Evolutionary conservation across 1,284 basidiomycete species (phyloP), one percentile per base, ranked within the genome.

Genomic region (Trichosporon asahii): DNA sequence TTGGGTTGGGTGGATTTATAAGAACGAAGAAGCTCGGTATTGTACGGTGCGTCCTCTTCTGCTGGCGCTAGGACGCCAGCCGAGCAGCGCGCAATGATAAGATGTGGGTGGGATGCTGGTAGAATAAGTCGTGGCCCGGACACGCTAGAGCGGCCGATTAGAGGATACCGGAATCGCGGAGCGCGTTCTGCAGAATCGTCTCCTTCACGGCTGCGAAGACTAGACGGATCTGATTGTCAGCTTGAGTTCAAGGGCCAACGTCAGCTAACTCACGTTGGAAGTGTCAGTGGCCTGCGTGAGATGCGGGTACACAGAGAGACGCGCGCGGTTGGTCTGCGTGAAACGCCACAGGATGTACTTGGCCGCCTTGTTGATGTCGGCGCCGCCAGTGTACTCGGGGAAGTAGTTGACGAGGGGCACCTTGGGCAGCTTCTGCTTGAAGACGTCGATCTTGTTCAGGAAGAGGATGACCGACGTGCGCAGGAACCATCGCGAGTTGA

Each of bases 331-430:
- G 60, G 92, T 91, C 83, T 97, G 94, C 85, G 95, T 97, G 76
- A 98, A 98, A 74, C 93, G 86, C 96, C 95, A 98, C 25, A 99
- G 85, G 72, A 98, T 97, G 79, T 96, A 99, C 81, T 98, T 98
- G 3, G 95, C 94, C 2, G 94, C 96, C 84, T 98, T 98, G 86
- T 97, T 97, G 82, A 98, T 93, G 79, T 98, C 95, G 8, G 90
- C 84, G 0, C 95, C 95, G 44, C 93, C 86, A 0, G 93, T 93
- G 83, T 98, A 99, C 78, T 98, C 96, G 1, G 94, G 90, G 83
- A 98, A 98, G 83, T 94, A 96, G 71, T 88, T 87, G 68, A 95
- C 92, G 18, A 98, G 85, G 2, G 95, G 95, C 7, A 85, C 83
- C 86, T 94, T 95, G 3, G 93, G 91, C 31, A 98, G 86, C 83